These are phyloP conservation scores for Sporothrix humicola DNA, from an alignment of 2,329 filamentous ascomycete species.

Conservation along the genomic window DNA sequence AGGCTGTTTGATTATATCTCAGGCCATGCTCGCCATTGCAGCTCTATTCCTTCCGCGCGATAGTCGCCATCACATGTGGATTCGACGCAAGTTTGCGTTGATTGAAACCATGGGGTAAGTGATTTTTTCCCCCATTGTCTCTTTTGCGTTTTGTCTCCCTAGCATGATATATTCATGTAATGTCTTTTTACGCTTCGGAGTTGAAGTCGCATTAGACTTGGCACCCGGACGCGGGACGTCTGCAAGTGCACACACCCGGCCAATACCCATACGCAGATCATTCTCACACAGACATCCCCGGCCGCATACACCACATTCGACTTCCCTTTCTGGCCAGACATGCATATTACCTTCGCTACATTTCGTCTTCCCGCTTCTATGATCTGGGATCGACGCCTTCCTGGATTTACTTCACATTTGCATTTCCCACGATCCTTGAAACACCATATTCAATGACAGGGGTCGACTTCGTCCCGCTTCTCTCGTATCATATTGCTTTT, in stretches of 20 bases:
- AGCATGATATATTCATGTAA: neutral
- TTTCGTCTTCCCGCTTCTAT: neutral
- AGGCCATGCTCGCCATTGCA: constrained; percentile 77
- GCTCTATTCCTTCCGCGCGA: constrained; percentile 82
- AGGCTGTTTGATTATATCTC: constrained; percentile 73
- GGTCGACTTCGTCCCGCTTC: neutral
- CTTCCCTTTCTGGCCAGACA: neutral
- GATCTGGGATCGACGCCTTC: neutral
- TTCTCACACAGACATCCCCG: constrained; percentile 5
- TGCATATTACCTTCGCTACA: neutral
- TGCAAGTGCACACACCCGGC: neutral
- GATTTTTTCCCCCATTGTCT: neutral
- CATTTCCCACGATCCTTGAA: constrained; percentile 5
- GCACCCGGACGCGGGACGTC: constrained; percentile 1
- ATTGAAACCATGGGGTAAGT: constrained; percentile 61
- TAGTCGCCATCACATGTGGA: constrained; percentile 74
- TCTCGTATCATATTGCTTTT: constrained; percentile 13
- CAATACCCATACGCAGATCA: constrained; percentile 11
- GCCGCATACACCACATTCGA: neutral
- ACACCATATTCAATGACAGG: neutral
- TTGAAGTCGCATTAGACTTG: constrained; percentile 5
- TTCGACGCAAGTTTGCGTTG: constrained; percentile 75
- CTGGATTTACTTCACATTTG: neutral
- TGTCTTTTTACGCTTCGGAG: neutral
- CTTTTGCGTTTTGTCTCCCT: neutral